Conservation (phyloP, 2,329 filamentous ascomycete species). For the Dothistroma pini region DNA sequence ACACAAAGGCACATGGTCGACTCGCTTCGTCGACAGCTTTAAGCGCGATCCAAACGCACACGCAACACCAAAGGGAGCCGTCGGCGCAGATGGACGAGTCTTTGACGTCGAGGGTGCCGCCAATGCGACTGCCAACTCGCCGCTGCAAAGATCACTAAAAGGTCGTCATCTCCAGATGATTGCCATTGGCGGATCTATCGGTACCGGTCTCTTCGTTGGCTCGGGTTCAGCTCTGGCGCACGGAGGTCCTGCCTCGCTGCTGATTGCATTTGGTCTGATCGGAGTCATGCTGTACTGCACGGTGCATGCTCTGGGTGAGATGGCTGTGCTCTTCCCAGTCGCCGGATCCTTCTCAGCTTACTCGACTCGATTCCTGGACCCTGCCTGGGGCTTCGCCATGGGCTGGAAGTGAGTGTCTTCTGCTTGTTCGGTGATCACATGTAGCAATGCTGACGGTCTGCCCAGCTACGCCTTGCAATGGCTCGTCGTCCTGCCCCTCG, state of each 20-base stretch:
- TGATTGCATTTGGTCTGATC: constrained; percentile 32
- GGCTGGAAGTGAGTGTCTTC: constrained; percentile 31
- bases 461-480: constrained; percentile 34
- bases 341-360: constrained; percentile 36
- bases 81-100: constrained; percentile 52
- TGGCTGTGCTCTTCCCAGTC: constrained; percentile 36
- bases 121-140: constrained; percentile 64
- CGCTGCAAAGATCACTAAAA: constrained; percentile 71
- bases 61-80: constrained; percentile 44
- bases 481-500: constrained; percentile 34
- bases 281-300: constrained; percentile 36
- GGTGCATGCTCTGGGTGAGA: constrained; percentile 35
- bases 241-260: constrained; percentile 35
- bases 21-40: constrained; percentile 58
- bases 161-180: constrained; percentile 94
- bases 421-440: background rate
- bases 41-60: constrained; percentile 58
- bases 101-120: constrained; percentile 63
- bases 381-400: constrained; percentile 37
- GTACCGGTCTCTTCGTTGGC: constrained; percentile 37
- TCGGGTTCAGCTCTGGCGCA: constrained; percentile 31
- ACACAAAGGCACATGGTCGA: constrained; percentile 22
- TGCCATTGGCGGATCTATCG: constrained; percentile 48
- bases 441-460: constrained; percentile 11
- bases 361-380: constrained; percentile 35